Evolutionary conservation across 2,329 filamentous ascomycete species (phyloP), one percentile per base, ranked within the genome.

Genomic region (Geosmithia flava): DNA sequence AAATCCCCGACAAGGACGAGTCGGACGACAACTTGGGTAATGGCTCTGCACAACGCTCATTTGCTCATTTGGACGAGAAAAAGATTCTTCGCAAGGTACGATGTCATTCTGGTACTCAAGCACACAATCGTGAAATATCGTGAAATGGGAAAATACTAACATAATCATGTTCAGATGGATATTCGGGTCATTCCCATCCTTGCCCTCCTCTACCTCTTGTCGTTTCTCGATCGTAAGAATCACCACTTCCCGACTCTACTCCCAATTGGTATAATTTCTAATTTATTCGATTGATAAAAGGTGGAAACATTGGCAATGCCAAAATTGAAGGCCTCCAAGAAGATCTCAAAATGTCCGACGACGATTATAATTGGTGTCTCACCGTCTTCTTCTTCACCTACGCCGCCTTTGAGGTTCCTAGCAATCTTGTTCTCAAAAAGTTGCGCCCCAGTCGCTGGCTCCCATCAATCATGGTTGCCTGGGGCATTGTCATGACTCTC

Each of bases 301-400:
- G 76, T 19, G 80, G 78, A 8, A 86, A 86, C 54, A 75, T 75
- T 44, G 73, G 72, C 49, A 85, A 85, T 56, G 81, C 82, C 13
- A 85, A 83, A 61, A 81, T 85, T 47, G 73, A 75, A 54, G 72
- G 72, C 1, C 63, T 78, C 1, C 66, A 71, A 42, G 66, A 78
- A 50, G 69, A 74, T 48, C 59, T 76, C 16, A 52, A 72, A 15
- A 78, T 90, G 70, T 75, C 73, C 0, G 62, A 74, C 4, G 72
- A 78, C 49, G 74, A 88, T 59, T 93, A 89, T 64, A 90, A 89
- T 62, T 72, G 78, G 56, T 75, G 79, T 45, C 69, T 84, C 6
- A 73, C 72, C 4, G 77, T 88, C 51, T 93, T 94, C 69, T 93
- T 91, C 70, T 78, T 91, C 53, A 62, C 83, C 2, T 94, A 93